Percentiles rank a stretch among this genome's conserved stretches.
Evolutionary conservation across 1,284 basidiomycete genomes (phyloP).

Genomic region (Pterula multifida): DNA sequence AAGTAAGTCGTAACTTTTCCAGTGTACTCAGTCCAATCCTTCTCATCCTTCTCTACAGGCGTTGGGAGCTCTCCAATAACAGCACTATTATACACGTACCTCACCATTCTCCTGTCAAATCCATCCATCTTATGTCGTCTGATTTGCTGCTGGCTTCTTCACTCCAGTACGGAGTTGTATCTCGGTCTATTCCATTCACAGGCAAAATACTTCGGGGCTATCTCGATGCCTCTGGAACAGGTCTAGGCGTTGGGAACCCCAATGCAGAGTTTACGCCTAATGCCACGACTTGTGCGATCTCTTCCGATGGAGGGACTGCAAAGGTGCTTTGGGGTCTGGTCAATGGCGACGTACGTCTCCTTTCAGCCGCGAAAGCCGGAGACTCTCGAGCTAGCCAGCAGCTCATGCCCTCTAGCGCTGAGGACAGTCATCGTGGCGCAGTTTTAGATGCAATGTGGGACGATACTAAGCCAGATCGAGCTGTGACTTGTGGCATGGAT

Average conservation of each 20-base stretch:
- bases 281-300: slow-evolving; percentile 42
- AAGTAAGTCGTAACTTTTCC: slow-evolving; percentile 27
- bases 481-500: slow-evolving; percentile 47
- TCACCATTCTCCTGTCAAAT: slow-evolving; percentile 39
- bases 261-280: slow-evolving; percentile 69
- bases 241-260: slow-evolving; percentile 59
- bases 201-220: slow-evolving; percentile 66
- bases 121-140: slow-evolving; percentile 42
- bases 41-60: slow-evolving; percentile 28
- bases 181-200: slow-evolving; percentile 61
- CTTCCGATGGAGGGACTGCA: slow-evolving; percentile 55
- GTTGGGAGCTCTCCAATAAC: slow-evolving; percentile 60
- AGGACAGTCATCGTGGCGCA: slow-evolving; percentile 34
- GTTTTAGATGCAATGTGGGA: slow-evolving; percentile 46
- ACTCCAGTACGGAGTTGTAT: slow-evolving; percentile 59
- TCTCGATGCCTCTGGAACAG: slow-evolving; percentile 54
- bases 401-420: not conserved
- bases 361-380: slow-evolving; percentile 45
- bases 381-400: slow-evolving; percentile 34
- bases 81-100: slow-evolving; percentile 51
- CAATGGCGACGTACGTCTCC: slow-evolving; percentile 59
- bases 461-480: slow-evolving; percentile 17
- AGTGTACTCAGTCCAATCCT: not conserved
- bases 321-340: slow-evolving; percentile 69
- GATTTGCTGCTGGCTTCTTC: slow-evolving; percentile 54